Percentiles rank a stretch among this genome's conserved stretches.
phyloP scores from a whole-genome alignment of 371 early-diverging fungal genomes.

The Mucor piriformis region DNA sequence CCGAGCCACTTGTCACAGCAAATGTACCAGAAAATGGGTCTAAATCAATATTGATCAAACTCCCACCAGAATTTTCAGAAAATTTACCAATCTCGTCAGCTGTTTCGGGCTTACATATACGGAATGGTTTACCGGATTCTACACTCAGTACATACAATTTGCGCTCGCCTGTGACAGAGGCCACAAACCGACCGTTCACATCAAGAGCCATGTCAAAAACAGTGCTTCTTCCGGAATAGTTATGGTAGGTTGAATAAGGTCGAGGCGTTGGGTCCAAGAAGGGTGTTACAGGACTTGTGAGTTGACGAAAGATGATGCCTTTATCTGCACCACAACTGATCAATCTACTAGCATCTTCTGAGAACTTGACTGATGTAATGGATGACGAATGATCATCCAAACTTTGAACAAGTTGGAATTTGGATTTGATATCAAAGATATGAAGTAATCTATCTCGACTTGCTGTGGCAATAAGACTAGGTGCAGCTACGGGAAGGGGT shows the following conservation, averaged over 20 bases:
- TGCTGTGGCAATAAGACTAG: constrained; percentile 73
- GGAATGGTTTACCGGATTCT: constrained; percentile 71
- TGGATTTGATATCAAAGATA: constrained; percentile 67
- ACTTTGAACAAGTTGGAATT: constrained; percentile 73
- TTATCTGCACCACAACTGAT: constrained; percentile 88
- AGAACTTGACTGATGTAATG: constrained; percentile 76
- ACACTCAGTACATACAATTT: constrained; percentile 65
- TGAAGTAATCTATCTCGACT: constrained; percentile 84
- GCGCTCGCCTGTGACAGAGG: constrained; percentile 73
- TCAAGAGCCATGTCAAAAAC: constrained; percentile 77
- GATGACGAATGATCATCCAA: constrained; percentile 89
- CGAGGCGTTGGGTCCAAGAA: constrained; percentile 15
- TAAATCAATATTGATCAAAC: constrained; percentile 65
- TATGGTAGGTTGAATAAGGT: constrained; percentile 66
- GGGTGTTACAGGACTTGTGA: constrained; percentile 24
- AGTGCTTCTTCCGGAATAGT: constrained; percentile 72
- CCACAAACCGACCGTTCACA: constrained; percentile 57
- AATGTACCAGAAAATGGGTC: constrained; percentile 76
- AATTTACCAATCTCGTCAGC: constrained; percentile 55
- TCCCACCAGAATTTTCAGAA: constrained; percentile 60
- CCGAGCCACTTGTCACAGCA: constrained; percentile 74
- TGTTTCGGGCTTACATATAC: constrained; percentile 63
- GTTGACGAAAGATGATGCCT: constrained; percentile 75
- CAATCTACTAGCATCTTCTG: constrained; percentile 62
- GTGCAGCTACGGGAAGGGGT: constrained; percentile 34